phyloP scores from a whole-genome alignment of 106 monocot species.

The Dendrobium catenatum region DNA sequence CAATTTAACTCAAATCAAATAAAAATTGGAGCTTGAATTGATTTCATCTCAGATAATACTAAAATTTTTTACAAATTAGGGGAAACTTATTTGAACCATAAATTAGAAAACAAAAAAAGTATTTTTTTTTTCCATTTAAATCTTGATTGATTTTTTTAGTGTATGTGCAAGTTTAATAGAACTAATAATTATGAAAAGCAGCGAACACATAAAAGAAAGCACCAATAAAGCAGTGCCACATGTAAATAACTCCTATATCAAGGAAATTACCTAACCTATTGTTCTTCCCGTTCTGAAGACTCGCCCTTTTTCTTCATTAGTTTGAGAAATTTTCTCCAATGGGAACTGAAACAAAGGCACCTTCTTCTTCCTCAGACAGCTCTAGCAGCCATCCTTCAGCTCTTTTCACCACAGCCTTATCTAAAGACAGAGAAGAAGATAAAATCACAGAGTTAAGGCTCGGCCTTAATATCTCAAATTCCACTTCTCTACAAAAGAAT shows the following conservation, averaged over 20 bases:
- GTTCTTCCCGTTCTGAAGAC: background rate
- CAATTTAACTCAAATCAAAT: too few relatives aligned
- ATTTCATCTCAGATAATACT: too few relatives aligned
- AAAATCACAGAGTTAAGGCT: constrained; percentile 1
- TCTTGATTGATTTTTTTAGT: too few relatives aligned
- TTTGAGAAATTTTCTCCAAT: background rate
- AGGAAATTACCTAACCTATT: background rate
- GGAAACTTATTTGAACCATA: too few relatives aligned
- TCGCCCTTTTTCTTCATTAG: background rate
- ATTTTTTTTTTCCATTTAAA: too few relatives aligned
- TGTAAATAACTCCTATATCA: background rate
- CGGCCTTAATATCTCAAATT: background rate
- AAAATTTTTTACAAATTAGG: too few relatives aligned
- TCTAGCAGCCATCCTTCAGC: background rate
- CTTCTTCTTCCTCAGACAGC: background rate
- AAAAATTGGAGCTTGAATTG: too few relatives aligned
- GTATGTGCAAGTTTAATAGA: too few relatives aligned
- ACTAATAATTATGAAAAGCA: too few relatives aligned
- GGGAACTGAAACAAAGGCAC: background rate
- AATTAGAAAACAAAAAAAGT: too few relatives aligned
- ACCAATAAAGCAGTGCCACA: background rate
- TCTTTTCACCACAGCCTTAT: background rate
- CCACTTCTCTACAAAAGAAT: background rate
- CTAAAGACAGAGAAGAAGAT: background rate
- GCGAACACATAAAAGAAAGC: too few relatives aligned